Evolutionary conservation across 371 early-diverging fungal genomes (phyloP), one percentile per base, ranked within the genome.

Genomic region (Apophysomyces variabilis): DNA sequence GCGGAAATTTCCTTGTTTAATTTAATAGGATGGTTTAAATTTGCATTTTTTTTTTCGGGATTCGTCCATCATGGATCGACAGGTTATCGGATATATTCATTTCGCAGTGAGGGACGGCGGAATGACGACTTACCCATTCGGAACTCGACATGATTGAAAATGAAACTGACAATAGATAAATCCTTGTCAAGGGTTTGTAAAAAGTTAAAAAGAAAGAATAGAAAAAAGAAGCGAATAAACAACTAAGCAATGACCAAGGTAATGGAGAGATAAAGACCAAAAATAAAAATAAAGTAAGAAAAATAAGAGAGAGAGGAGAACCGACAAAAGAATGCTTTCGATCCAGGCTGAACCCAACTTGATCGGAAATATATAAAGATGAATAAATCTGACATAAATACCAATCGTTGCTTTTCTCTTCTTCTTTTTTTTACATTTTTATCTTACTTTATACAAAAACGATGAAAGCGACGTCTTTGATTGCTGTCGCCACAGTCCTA

Each of bases 381-480:
- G 67, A 14, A 70, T 47, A 66, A 26, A 64, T 69, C 56, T 41
- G n/a, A 60, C 16, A 47, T 50, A 37, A 59, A 50, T 41, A 43
- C 32, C 47, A 60, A 59, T 61, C 54, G 14, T 62, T 12, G 18
- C 37, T n/a, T 36, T 65, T 58, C 12, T 66, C 50, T 61, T 58
- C 41, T 35, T 43, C 64, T 37, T 54, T 45, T 4, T 46, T 4
- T 46, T 41, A 50, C 9, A 38, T 57, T 43, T 41, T 11, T 57
- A 56, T 14, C 43, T 44, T 41, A 26, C 47, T 60, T 47, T n/a
- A n/a, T 61, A 37, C 45, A 12, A 26, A 26, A 26, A 7, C 37
- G 45, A 76, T 76, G 76, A 76, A 76, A 57, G 60, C 65, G 11
- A 32, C 73, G 35, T 56, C 70, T 60, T 18, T 68, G 36, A 41